Evolutionary conservation across 2,329 filamentous ascomycete genomes (phyloP).

Genomic region (Pseudocercospora fuligena): DNA sequence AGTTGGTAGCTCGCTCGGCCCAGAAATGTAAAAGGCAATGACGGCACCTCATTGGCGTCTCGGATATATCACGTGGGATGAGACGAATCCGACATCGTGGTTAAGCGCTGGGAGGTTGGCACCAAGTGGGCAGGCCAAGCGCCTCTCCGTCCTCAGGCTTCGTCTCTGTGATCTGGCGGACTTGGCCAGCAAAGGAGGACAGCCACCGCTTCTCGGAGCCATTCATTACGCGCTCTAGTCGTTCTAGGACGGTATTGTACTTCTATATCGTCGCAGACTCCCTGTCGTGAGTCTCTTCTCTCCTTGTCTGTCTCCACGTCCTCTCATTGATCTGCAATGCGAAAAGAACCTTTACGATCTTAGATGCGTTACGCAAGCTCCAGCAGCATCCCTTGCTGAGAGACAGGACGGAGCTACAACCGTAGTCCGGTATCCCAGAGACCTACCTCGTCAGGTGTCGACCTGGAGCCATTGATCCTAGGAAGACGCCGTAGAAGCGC

Average conservation of each 20-base stretch:
- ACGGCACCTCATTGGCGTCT: neutral
- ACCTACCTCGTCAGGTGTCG: neutral
- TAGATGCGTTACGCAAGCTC: conserved; percentile 24
- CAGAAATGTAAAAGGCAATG: conserved; percentile 7
- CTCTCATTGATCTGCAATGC: conserved; percentile 30
- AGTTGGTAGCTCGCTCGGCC: conserved; percentile 12
- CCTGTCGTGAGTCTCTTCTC: conserved; percentile 26
- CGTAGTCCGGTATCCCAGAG: conserved; percentile 12
- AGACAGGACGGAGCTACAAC: conserved; percentile 22
- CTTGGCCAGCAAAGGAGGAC: conserved; percentile 12
- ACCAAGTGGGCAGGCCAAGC: conserved; percentile 11
- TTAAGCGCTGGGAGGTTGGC: conserved; percentile 17
- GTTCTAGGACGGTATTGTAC: conserved; percentile 13
- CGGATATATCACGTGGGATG: conserved; percentile 11
- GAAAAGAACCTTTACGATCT: conserved; percentile 14
- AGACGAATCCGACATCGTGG: conserved; percentile 18
- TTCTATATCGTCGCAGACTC: conserved; percentile 24
- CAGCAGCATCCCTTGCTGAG: conserved; percentile 14
- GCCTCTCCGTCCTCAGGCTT: conserved; percentile 7
- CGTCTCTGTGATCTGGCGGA: conserved; percentile 17
- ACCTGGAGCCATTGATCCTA: neutral
- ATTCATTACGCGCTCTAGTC: conserved; percentile 34
- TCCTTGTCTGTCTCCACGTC: conserved; percentile 9
- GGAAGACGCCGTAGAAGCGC: conserved; percentile 5
- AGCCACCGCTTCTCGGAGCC: conserved; percentile 29